Base-by-base conservation (phyloP, 768 basidiomycete species). In the Naematelia encephala region DNA sequence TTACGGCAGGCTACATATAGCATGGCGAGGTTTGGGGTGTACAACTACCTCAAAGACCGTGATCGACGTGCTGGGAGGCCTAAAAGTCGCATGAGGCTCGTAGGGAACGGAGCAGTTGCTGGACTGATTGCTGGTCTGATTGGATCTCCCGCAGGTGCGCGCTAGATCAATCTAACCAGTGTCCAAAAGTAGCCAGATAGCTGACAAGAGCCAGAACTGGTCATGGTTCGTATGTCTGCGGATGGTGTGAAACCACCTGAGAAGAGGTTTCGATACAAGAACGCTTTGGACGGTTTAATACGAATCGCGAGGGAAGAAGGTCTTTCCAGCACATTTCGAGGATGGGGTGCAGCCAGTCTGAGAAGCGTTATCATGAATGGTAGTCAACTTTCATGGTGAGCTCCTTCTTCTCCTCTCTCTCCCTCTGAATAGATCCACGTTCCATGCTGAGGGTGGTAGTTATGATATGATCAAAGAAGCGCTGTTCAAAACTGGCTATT, bases 381-480 rank as follows among this genome's bases (percentile, higher is more conserved):
- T 4, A 48, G 50, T 46, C 61, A 63, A 26, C 34, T 63, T 19
- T 60, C 65, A 4, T 60, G 51, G 61, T 60, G 46, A 51, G 61
- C 54, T n/a, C n/a, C n/a, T n/a, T n/a, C n/a, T n/a, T n/a, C n/a
- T n/a, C n/a, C n/a, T n/a, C n/a, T n/a, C n/a, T n/a, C n/a, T n/a
- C n/a, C n/a, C n/a, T n/a, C 47, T 5, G 48, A 2, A 19, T 12
- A 25, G 4, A 19, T 1, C 42, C 25, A 39, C 8, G 34, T 39
- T 39, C 34, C 16, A 8, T 39, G 61, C 30, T 30, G 44, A 51
- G 14, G 5, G 13, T 51, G 25, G 4, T 27, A 60, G 59, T 47
- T 67, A 67, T 44, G 65, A 67, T 34, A 53, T 60, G n/a, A 60
- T 67, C 54, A 67, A 63, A 43, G 52, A 39, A 5, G 21, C 46